phyloP scores from a whole-genome alignment of 192 early-diverging fungal species.

The Coemansia sp. region DNA sequence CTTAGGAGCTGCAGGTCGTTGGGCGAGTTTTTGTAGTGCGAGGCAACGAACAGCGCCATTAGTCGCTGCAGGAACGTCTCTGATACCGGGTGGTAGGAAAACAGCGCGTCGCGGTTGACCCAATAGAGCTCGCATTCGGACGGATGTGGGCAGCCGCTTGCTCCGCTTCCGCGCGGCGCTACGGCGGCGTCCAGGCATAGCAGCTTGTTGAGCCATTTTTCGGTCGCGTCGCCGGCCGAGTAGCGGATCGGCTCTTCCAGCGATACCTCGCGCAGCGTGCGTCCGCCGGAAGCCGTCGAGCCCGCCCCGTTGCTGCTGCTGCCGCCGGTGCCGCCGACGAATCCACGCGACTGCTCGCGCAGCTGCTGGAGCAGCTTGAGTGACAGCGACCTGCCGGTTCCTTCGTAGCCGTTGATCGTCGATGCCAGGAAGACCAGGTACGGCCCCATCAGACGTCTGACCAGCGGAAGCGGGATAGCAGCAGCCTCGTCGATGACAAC shows the following conservation, averaged over 20 bases:
- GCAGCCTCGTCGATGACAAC: slow-evolving; percentile 99
- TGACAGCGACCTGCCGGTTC: slow-evolving; percentile 94
- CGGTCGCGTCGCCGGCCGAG: slow-evolving; percentile 77
- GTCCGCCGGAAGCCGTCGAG: no score
- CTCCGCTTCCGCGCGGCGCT: slow-evolving; percentile 55
- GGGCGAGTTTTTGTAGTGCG: slow-evolving; percentile 99
- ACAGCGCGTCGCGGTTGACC: slow-evolving; percentile 96
- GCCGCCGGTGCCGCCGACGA: slow-evolving; percentile 54
- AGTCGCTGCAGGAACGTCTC: slow-evolving; percentile 97
- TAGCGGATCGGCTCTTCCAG: slow-evolving; percentile 96
- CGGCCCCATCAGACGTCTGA: slow-evolving; percentile 87
- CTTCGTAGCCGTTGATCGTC: slow-evolving; percentile 99
- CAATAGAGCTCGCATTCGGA: slow-evolving; percentile 93
- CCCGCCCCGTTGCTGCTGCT: slow-evolving; percentile 18
- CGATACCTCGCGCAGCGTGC: slow-evolving; percentile 85
- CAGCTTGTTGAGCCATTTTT: slow-evolving; percentile 93
- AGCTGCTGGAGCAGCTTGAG: slow-evolving; percentile 94
- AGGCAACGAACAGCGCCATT: slow-evolving; percentile 96
- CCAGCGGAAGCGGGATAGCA: slow-evolving; percentile 92
- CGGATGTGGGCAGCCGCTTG: slow-evolving; percentile 88
- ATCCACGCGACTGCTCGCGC: slow-evolving; percentile 85
- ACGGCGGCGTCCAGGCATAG: slow-evolving; percentile 89
- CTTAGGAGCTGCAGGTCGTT: slow-evolving; percentile 97
- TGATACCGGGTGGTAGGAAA: slow-evolving; percentile 95
- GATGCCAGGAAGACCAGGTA: slow-evolving; percentile 98